phyloP scores from a whole-genome alignment of 1,284 basidiomycete genomes.

The Melampsora larici-populina region DNA sequence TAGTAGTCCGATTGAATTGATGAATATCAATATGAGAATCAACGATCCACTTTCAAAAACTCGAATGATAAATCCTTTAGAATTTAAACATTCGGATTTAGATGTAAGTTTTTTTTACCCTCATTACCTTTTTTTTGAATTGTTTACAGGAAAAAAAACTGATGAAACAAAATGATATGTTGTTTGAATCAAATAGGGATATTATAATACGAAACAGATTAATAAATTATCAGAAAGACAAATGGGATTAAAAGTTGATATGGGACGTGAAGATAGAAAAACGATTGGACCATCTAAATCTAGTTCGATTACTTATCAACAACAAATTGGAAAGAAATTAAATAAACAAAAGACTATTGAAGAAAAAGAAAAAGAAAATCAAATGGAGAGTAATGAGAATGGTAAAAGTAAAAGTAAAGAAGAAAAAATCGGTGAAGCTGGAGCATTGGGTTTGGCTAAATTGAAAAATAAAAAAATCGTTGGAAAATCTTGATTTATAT shows the following conservation, averaged over 20 bases:
- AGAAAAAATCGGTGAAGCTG: too few relatives aligned
- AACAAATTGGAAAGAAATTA: not conserved
- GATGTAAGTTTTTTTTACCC: not conserved
- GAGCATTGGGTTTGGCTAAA: too few relatives aligned
- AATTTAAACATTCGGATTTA: not conserved
- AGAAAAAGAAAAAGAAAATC: too few relatives aligned
- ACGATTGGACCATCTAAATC: slow-evolving; percentile 1
- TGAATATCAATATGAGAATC: not conserved
- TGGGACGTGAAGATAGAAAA: not conserved
- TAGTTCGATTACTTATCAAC: slow-evolving; percentile 34
- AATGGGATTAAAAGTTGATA: not conserved
- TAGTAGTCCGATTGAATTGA: slow-evolving; percentile 5
- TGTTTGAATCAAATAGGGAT: not conserved
- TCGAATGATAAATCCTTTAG: not conserved
- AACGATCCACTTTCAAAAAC: not conserved
- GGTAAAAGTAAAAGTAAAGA: too few relatives aligned
- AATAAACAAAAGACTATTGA: not conserved
- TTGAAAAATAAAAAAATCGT: too few relatives aligned
- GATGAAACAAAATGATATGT: not conserved
- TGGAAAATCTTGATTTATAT: too few relatives aligned
- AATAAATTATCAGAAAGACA: not conserved
- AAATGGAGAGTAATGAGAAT: too few relatives aligned
- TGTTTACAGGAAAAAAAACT: not conserved
- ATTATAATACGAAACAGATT: not conserved
- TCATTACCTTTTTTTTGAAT: not conserved